These are phyloP conservation scores for Trichoderma breve DNA, from an alignment of 2,329 filamentous ascomycete species.

Conservation along the genomic window DNA sequence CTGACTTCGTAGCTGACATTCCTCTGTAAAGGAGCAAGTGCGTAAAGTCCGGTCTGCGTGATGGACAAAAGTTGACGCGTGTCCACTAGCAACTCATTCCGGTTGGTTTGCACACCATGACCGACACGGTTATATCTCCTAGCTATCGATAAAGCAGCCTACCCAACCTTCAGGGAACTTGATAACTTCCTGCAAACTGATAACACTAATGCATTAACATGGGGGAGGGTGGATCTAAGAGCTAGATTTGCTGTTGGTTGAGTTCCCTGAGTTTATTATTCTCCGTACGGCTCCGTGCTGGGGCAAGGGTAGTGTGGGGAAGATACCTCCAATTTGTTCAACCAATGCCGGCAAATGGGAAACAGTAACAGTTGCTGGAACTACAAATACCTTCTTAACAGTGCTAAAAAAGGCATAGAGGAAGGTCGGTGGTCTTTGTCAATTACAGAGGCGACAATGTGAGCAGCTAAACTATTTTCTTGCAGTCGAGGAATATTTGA, in stretches of 20 bases:
- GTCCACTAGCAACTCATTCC: not conserved
- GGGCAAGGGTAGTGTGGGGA: not conserved
- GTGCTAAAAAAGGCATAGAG: not conserved
- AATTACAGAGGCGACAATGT: not conserved
- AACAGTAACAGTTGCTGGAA: not conserved
- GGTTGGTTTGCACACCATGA: not conserved
- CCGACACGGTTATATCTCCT: not conserved
- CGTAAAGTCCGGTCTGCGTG: not conserved
- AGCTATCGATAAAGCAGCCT: not conserved
- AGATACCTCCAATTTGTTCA: not conserved
- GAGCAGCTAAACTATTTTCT: not conserved
- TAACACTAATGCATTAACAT: not conserved
- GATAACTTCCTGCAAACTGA: not conserved
- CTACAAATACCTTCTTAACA: no score
- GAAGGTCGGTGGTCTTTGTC: not conserved
- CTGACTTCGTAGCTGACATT: not conserved
- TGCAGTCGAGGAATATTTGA: not conserved
- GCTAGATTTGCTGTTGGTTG: conserved; percentile 1
- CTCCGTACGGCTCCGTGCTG: not conserved
- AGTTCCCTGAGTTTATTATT: not conserved
- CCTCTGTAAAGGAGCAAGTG: not conserved
- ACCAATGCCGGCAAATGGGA: not conserved
- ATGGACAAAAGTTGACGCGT: not conserved
- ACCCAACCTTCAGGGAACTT: not conserved
- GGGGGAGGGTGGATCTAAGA: not conserved